A percentile compares a stretch with the other conserved stretches of the same genome.
These are phyloP conservation scores for Penicillium rolfsii DNA, from an alignment of 2,329 filamentous ascomycete genomes.

Conservation along the genomic window DNA sequence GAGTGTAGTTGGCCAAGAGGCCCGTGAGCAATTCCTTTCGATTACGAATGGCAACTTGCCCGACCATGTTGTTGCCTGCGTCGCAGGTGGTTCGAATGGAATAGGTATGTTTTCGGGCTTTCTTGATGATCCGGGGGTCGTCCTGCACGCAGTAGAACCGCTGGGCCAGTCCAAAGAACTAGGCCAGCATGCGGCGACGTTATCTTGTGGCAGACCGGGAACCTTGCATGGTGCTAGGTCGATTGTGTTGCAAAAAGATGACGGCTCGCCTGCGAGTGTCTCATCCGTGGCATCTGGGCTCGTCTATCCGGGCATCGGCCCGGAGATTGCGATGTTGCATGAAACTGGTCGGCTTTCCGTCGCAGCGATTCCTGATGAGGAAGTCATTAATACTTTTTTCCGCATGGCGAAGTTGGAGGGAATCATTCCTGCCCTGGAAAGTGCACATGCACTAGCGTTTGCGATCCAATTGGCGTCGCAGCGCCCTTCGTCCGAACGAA, in stretches of 20 bases:
- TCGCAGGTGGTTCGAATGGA: slow-evolving; percentile 17
- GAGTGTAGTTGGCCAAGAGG: slow-evolving; percentile 10
- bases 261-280: slow-evolving; percentile 13
- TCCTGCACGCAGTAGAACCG: slow-evolving; percentile 6
- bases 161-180: background rate
- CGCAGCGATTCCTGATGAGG: slow-evolving; percentile 23
- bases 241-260: slow-evolving; percentile 9
- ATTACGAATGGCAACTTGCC: background rate
- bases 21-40: slow-evolving; percentile 2
- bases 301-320: slow-evolving; percentile 31
- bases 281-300: slow-evolving; percentile 26
- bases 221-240: slow-evolving; percentile 13
- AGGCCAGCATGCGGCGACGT: slow-evolving; percentile 9
- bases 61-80: slow-evolving; percentile 10
- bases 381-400: slow-evolving; percentile 28
- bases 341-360: slow-evolving; percentile 22
- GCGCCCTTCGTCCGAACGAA: slow-evolving; percentile 21
- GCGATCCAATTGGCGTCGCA: slow-evolving; percentile 71
- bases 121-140: slow-evolving; percentile 7
- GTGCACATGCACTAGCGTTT: slow-evolving; percentile 60
- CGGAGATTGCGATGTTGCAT: slow-evolving; percentile 26
- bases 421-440: slow-evolving; percentile 16
- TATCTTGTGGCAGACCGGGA: slow-evolving; percentile 3
- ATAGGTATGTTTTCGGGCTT: slow-evolving; percentile 15
- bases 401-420: slow-evolving; percentile 24